Percentiles rank a stretch among this genome's conserved stretches.
Evolutionary conservation across 1,139 yeast genomes (phyloP).

Genomic region (Scheffersomyces illinoinensis): DNA sequence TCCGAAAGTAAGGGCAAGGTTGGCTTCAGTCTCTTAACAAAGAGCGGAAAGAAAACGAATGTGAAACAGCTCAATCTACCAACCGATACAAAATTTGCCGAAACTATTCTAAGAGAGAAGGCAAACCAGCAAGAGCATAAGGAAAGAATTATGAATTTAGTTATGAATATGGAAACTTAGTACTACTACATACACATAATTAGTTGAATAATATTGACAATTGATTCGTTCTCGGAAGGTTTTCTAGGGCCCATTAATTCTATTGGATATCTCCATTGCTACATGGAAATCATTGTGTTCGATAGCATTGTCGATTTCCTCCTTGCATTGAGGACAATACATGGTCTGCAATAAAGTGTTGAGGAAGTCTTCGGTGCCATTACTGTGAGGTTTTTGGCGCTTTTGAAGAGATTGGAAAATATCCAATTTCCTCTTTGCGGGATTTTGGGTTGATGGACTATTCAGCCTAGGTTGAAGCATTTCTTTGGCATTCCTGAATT

Average conservation of each 20-base stretch:
- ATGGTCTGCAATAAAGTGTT: conserved; percentile 18
- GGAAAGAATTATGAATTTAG: conserved; percentile 44
- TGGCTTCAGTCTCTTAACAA: conserved; percentile 56
- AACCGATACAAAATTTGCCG: conserved; percentile 47
- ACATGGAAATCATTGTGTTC: conserved; percentile 46
- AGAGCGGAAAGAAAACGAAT: conserved; percentile 46
- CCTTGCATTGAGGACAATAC: conserved; percentile 28
- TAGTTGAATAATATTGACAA: background rate
- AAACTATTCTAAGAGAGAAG: conserved; percentile 33
- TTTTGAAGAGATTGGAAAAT: conserved; percentile 22
- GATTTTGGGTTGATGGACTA: conserved; percentile 1
- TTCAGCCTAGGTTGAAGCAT: conserved; percentile 4
- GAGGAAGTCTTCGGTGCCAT: conserved; percentile 9
- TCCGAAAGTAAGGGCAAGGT: conserved; percentile 19
- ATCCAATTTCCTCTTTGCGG: conserved; percentile 10
- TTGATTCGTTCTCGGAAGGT: background rate
- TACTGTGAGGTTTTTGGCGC: conserved; percentile 4
- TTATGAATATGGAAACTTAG: conserved; percentile 35
- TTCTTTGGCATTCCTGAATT: background rate
- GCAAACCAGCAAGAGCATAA: conserved; percentile 36
- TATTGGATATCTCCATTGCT: conserved; percentile 39
- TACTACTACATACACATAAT: background rate
- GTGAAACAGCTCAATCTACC: conserved; percentile 51
- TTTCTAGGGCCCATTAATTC: conserved; percentile 16
- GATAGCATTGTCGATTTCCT: conserved; percentile 27